Base-by-base conservation (phyloP, 2,329 filamentous ascomycete species). In the Aspergillus sp. region DNA sequence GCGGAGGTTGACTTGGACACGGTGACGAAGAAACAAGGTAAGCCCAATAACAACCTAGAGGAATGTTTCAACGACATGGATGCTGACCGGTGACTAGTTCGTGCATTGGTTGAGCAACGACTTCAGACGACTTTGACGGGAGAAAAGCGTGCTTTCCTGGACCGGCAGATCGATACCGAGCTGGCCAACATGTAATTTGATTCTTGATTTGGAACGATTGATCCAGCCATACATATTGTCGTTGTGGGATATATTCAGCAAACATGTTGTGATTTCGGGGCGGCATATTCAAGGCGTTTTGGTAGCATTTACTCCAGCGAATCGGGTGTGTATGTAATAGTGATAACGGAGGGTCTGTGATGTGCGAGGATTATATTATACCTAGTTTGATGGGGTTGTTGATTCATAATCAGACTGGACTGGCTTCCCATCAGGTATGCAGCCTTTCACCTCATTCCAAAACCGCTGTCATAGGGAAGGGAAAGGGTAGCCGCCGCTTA, bases 1-100 rank as follows among this genome's bases (percentile, higher is more conserved):
- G 76, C 81, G 14, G 93, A 97, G 65, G 91, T 97, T 0, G 93
- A 99, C 71, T 80, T 99, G 40, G 94, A 99, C 70, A 93, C 83
- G n/a, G 90, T 97, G 45, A 99, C 94, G 5, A 99, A 97, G 85
- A 99, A 99, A 78, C 93, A 97, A 76, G 76, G 85, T 69, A 77
- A 77, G 71, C 68, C 36, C 7, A 16, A 1, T n/a, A 36, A 29
- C 11, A 31, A 9, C 16, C 21, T 23, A 25, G 3, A 16, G 16
- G 31, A 21, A 23, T 17, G n/a, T 45, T 31, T 16, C 6, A 36
- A 19, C 32, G 9, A 3, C 13, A 19, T 42, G 11, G 21, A 34
- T 32, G 45, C 52, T 52, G 50, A 48, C 38, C 9, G 4, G 3
- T 10, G 4, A 31, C 43, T 50, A 77, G 88, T 94, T 52, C 83